Percentiles rank a stretch among this genome's conserved stretches.
phyloP scores from a whole-genome alignment of 371 early-diverging fungal species.

The Mucor piriformis region DNA sequence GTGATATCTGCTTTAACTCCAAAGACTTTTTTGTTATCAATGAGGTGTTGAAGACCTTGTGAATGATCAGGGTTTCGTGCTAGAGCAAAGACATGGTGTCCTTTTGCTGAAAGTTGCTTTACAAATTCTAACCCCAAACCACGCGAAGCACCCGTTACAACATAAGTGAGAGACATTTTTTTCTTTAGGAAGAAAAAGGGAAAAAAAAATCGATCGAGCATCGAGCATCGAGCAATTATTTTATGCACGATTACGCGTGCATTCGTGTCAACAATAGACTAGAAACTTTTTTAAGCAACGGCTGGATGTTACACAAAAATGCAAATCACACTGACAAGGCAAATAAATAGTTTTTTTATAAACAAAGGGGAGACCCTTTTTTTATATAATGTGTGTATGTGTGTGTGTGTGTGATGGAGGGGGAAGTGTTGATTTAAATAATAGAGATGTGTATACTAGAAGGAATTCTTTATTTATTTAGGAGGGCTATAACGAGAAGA shows the following conservation, averaged over 20 bases:
- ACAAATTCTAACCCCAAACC: constrained; percentile 51
- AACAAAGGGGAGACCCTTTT: too few relatives aligned
- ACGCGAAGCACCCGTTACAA: constrained; percentile 42
- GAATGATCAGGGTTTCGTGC: constrained; percentile 36
- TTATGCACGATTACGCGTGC: too few relatives aligned
- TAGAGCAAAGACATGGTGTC: constrained; percentile 40
- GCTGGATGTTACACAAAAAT: too few relatives aligned
- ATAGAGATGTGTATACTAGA: constrained; percentile 1
- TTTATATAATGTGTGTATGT: too few relatives aligned
- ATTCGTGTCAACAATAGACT: too few relatives aligned
- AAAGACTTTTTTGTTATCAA: constrained; percentile 31
- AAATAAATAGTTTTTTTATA: too few relatives aligned
- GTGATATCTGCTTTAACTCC: constrained; percentile 29
- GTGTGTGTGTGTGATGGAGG: too few relatives aligned
- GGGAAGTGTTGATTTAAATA: too few relatives aligned
- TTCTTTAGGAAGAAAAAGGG: neutral
- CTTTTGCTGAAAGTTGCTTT: constrained; percentile 30
- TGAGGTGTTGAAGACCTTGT: constrained; percentile 16
- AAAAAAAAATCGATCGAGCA: too few relatives aligned
- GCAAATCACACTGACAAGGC: too few relatives aligned
- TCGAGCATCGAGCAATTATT: too few relatives aligned
- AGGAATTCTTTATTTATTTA: constrained; percentile 14
- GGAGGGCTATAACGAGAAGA: constrained; percentile 17
- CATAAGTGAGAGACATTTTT: neutral
- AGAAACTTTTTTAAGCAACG: too few relatives aligned